Conservation (phyloP, 2,329 filamentous ascomycete species). For the Nannizziopsis barbatae region DNA sequence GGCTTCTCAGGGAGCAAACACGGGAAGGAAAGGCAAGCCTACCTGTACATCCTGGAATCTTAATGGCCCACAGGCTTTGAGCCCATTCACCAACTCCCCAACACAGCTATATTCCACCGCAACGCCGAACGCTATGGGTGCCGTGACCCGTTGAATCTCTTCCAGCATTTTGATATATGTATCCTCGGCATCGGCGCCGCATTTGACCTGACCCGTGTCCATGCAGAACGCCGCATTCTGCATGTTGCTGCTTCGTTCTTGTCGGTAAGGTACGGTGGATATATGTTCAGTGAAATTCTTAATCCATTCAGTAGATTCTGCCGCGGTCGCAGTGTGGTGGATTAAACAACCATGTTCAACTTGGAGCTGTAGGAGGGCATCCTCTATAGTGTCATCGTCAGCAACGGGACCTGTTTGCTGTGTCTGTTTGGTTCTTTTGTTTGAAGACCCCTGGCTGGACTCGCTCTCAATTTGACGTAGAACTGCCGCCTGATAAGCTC, state of each 20-base stretch:
- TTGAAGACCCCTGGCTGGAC: constrained; percentile 19
- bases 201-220: constrained; percentile 63
- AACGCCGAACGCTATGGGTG: constrained; percentile 60
- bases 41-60: constrained; percentile 51
- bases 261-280: constrained; percentile 60
- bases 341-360: constrained; percentile 55
- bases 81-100: constrained; percentile 45
- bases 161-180: constrained; percentile 67
- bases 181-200: constrained; percentile 54
- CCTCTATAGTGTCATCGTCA: constrained; percentile 58
- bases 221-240: constrained; percentile 58
- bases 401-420: constrained; percentile 39
- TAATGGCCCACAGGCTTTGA: constrained; percentile 49
- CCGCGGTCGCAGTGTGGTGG: constrained; percentile 51
- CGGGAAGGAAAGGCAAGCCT: constrained; percentile 7
- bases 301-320: constrained; percentile 64
- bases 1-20: neutral
- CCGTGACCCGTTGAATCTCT: constrained; percentile 60
- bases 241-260: constrained; percentile 33
- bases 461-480: constrained; percentile 30
- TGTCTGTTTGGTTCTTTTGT: constrained; percentile 34
- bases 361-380: constrained; percentile 59
- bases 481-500: constrained; percentile 56
- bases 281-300: constrained; percentile 66
- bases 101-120: constrained; percentile 50